These are phyloP conservation scores for Globisporangium solare DNA, from an alignment of 352 stramenopile genomes.

Conservation along the genomic window DNA sequence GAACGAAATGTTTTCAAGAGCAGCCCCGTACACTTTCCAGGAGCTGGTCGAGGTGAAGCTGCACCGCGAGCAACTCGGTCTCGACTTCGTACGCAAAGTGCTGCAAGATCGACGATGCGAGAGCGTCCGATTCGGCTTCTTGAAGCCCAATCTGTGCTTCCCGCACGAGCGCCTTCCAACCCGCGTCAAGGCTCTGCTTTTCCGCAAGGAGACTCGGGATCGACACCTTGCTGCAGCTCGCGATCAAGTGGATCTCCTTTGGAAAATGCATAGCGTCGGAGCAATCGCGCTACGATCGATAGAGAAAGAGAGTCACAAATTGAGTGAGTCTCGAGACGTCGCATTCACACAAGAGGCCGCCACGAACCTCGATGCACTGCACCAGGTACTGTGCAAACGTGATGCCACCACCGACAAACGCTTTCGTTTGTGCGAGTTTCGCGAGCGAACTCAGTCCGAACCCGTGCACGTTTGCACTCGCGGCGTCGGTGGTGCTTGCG, in stretches of 20 bases:
- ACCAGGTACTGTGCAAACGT: conserved; percentile 81
- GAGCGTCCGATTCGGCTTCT: neutral
- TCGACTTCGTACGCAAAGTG: conserved; percentile 59
- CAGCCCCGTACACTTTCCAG: conserved; percentile 38
- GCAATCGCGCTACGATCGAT: conserved; percentile 39
- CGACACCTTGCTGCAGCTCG: conserved; percentile 65
- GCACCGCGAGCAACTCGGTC: conserved; percentile 44
- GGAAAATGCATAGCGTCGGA: conserved; percentile 55
- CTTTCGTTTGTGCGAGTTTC: conserved; percentile 80
- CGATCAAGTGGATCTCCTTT: conserved; percentile 54
- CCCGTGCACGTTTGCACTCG: conserved; percentile 28
- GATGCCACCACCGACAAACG: conserved; percentile 62
- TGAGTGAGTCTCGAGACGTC: neutral
- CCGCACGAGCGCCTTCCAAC: conserved; percentile 45
- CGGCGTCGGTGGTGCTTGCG: neutral
- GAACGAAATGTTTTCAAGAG: too few relatives aligned
- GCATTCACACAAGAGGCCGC: neutral
- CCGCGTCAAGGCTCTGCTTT: conserved; percentile 50
- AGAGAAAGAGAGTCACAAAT: too few relatives aligned
- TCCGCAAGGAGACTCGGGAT: conserved; percentile 50
- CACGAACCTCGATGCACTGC: conserved; percentile 56
- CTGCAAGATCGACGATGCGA: conserved; percentile 36
- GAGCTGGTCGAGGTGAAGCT: conserved; percentile 40
- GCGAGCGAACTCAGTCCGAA: conserved; percentile 75
- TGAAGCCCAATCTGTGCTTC: conserved; percentile 33